Base-by-base conservation (phyloP, 108 stramenopile genomes). In the Chaetoceros muelleri region DNA sequence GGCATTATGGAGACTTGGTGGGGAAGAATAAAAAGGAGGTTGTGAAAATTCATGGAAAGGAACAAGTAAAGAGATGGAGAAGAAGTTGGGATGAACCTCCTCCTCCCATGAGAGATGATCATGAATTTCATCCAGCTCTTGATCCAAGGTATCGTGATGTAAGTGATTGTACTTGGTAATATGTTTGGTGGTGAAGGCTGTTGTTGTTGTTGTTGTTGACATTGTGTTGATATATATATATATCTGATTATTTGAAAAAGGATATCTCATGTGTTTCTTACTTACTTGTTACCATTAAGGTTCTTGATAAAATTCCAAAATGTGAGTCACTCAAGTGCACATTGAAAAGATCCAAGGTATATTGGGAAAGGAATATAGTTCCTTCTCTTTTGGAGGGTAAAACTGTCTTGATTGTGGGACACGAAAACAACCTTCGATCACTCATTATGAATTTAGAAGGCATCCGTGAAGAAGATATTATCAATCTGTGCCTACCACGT, bases 1-100 rank as follows among this genome's bases (percentile, higher is more conserved):
- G 94, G 7, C 59, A 78, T 61, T 95, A 93, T 55, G 90, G 88
- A 7, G 79, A 74, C 30, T 67, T 94, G 13, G 88, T 93, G 28
- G 97, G 97, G 1, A 67, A 85, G 62, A 84, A 96, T 62, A 96
- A 96, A 76, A 90, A 96, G 62, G 87, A 96, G 66, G 92, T 93
- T 1, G 86, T 82, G 28, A 84, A 78, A 61, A 64, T 78, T 27
- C 69, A 60, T 60, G 88, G 88, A n/a, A 63, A 60, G 28, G 84
- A 90, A 34, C 83, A 85, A 67, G 82, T 90, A 22, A 85, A 81
- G 69, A 65, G 78, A 17, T 95, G 80, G 94, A 87, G 96, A 70
- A 74, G 80, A 48, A 84, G 81, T 21, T 97, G 85, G 63, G 89
- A 94, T 61, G 86, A 87, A 26, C 94, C 94, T 27, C 96, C 96